Base-by-base conservation (phyloP, 495 filamentous ascomycete species). In the Neurospora pannonica region DNA sequence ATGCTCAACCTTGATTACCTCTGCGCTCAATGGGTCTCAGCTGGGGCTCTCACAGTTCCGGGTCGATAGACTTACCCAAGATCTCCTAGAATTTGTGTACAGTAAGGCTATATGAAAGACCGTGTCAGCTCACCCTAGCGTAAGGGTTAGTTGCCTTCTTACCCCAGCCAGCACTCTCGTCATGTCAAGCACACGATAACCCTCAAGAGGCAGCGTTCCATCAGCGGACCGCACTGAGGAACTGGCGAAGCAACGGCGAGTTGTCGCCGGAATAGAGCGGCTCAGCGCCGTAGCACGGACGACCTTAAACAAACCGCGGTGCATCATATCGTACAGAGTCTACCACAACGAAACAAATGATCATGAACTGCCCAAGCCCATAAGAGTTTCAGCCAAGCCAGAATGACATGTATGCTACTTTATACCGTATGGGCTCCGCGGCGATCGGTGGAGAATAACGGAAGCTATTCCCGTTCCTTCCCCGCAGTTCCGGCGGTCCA, bases 1-100 rank as follows among this genome's bases (percentile, higher is more conserved):
- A 82, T 99, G 97, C 81, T 99, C 96, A 71, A 98, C 88, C 81
- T 99, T 99, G 83, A 99, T 97, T 4, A 99, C 89, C 76, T 98
- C 95, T 73, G 96, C 96, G 69, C 95, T 98, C 43, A 67, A 79
- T 75, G 74, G 78, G 72, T 77, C 75, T 79, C 76, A 81, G 74
- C 54, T 70, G 48, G 28, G 28, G 28, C n/a, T 36, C 6, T 62
- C 31, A 39, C 8, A 9, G 8, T 43, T 60, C 1, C 21, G 24
- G 38, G 1, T 3, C 3, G 60, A n/a, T 19, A 5, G 38, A 70
- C 81, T 79, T 91, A 97, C 96, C 96, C 96, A 77, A 99, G 86
- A 81, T 99, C 96, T 76, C 96, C 96, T 11, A 99, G 86, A 43
- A 99, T 98, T 81, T 99, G 96, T 70, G 96, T 98, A 78, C 94